Conservation (phyloP, 768 basidiomycete genomes). For the Mycena sanguinolenta region DNA sequence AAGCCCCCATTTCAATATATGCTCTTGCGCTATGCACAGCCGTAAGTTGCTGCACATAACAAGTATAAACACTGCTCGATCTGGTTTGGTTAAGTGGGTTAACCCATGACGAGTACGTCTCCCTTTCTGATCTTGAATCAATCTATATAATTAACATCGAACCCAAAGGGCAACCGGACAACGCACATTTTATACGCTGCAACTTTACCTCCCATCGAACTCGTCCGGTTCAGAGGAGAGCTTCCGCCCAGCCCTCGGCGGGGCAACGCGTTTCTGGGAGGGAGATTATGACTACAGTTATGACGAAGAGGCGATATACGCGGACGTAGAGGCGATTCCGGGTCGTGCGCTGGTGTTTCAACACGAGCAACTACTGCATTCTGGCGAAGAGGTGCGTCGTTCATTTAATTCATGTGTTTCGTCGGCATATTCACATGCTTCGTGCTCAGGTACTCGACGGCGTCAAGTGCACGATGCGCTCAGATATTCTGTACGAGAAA, state of each 20-base stretch:
- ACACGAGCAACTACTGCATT: slow-evolving; percentile 27
- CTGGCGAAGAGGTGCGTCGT: slow-evolving; percentile 27
- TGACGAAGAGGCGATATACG: not conserved
- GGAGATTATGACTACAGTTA: not conserved
- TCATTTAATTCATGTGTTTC: not conserved
- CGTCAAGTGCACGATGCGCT: slow-evolving; percentile 30
- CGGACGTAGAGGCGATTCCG: slow-evolving; percentile 31
- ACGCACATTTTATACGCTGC: slow-evolving; percentile 34
- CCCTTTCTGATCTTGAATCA: too few species aligned
- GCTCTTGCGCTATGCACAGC: too few species aligned
- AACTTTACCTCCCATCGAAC: slow-evolving; percentile 35
- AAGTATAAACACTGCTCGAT: too few species aligned
- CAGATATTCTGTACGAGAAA: slow-evolving; percentile 36
- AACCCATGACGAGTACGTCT: too few species aligned
- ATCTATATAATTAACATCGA: too few species aligned
- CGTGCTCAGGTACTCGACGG: slow-evolving; percentile 15
- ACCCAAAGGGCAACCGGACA: slow-evolving; percentile 17
- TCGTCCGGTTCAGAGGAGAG: slow-evolving; percentile 25
- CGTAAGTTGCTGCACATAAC: too few species aligned
- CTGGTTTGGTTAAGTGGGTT: too few species aligned
- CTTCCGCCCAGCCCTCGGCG: slow-evolving; percentile 26
- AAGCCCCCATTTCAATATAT: too few species aligned
- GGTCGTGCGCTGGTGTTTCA: slow-evolving; percentile 35
- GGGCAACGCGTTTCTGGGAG: slow-evolving; percentile 32
- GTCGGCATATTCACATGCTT: not conserved